Percentiles rank a stretch among this genome's conserved stretches.
phyloP scores from a whole-genome alignment of 1,284 basidiomycete genomes.

The Gymnopus androsaceus region DNA sequence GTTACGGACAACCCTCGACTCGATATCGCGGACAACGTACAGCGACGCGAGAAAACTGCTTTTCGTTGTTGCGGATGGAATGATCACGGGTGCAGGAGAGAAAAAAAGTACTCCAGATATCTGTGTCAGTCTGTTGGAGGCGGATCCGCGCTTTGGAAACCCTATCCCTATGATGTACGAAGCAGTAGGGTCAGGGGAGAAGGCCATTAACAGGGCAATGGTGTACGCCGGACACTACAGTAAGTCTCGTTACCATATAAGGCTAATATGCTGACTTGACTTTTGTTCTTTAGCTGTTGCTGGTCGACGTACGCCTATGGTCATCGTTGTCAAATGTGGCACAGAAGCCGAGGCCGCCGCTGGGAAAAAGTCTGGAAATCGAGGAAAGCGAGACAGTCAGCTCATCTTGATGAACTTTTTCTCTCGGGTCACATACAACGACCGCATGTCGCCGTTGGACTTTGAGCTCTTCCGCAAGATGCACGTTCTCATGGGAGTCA shows the following conservation, averaged over 20 bases:
- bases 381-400: slow-evolving; percentile 98
- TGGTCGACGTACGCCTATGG: slow-evolving; percentile 91
- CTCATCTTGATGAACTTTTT: slow-evolving; percentile 99
- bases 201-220: slow-evolving; percentile 94
- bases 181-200: slow-evolving; percentile 87
- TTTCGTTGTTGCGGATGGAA: slow-evolving; percentile 96
- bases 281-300: slow-evolving; percentile 54
- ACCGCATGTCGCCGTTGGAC: slow-evolving; percentile 96
- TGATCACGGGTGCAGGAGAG: slow-evolving; percentile 98
- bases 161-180: slow-evolving; percentile 94
- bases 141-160: slow-evolving; percentile 94
- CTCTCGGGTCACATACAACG: slow-evolving; percentile 97
- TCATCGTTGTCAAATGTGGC: slow-evolving; percentile 97
- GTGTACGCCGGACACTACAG: slow-evolving; percentile 99
- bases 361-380: slow-evolving; percentile 95
- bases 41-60: slow-evolving; percentile 91
- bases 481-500: slow-evolving; percentile 97
- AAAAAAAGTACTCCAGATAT: slow-evolving; percentile 95
- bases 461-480: slow-evolving; percentile 98
- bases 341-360: slow-evolving; percentile 77
- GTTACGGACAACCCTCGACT: slow-evolving; percentile 88
- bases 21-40: slow-evolving; percentile 88
- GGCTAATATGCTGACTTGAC: slow-evolving; percentile 9
- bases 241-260: slow-evolving; percentile 56
- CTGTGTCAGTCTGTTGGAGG: slow-evolving; percentile 90